These are phyloP conservation scores for Trichoderma reesei DNA, from an alignment of 495 filamentous ascomycete genomes.

Conservation along the genomic window DNA sequence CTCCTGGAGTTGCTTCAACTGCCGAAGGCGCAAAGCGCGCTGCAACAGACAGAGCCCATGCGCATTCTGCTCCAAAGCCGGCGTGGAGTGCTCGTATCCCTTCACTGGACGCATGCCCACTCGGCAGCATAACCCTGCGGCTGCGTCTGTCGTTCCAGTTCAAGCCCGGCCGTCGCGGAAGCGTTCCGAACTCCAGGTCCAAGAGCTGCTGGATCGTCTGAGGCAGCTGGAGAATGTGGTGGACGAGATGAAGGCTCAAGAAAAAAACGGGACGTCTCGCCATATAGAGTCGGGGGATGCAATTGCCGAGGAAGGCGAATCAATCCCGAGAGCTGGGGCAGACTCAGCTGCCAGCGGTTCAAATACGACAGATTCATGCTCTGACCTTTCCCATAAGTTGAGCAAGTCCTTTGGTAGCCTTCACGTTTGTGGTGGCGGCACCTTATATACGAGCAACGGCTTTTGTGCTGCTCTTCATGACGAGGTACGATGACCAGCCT, in stretches of 20 bases:
- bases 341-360: not conserved
- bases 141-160: not conserved
- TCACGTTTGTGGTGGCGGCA: not conserved
- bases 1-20: conserved; percentile 17
- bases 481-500: not conserved
- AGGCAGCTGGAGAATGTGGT: conserved; percentile 17
- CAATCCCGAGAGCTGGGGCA: not conserved
- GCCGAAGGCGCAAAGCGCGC: conserved; percentile 18
- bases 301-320: not conserved
- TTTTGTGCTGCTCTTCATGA: not conserved
- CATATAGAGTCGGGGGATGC: not conserved
- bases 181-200: conserved; percentile 5
- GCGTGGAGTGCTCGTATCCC: conserved; percentile 15
- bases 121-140: conserved; percentile 10
- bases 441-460: not conserved
- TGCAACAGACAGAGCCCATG: conserved; percentile 18
- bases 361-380: not conserved
- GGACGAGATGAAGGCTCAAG: conserved; percentile 11
- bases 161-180: not conserved
- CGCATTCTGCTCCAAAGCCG: conserved; percentile 12
- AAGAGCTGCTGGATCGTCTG: conserved; percentile 15
- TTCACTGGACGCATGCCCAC: conserved; percentile 14
- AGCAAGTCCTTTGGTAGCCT: not conserved
- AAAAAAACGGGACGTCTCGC: not conserved
- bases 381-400: not conserved